These are phyloP conservation scores for Albophoma yamanashiensis DNA, from an alignment of 2,329 filamentous ascomycete species.

Conservation along the genomic window DNA sequence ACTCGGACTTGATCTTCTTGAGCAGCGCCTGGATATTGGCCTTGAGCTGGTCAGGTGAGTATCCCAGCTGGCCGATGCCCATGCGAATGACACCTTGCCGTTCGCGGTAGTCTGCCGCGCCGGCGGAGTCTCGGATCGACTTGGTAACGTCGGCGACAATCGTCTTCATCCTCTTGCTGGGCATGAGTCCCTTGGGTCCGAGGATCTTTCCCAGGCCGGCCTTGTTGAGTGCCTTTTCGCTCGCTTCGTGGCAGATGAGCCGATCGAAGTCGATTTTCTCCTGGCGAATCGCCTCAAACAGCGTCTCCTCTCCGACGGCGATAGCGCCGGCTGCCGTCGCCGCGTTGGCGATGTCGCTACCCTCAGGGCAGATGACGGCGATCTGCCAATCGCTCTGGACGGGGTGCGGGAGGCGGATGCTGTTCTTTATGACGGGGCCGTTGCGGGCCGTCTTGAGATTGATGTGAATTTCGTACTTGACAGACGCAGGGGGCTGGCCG, in stretches of 20 bases:
- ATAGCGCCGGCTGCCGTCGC: constrained; percentile 71
- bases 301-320: constrained; percentile 72
- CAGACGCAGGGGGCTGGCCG: constrained; percentile 57
- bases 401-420: constrained; percentile 77
- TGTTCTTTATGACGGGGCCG: constrained; percentile 77
- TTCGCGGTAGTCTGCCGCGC: constrained; percentile 81
- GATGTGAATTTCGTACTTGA: constrained; percentile 85
- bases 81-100: constrained; percentile 73
- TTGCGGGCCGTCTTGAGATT: constrained; percentile 76
- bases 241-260: constrained; percentile 75
- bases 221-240: constrained; percentile 68
- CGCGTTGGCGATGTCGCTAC: constrained; percentile 60
- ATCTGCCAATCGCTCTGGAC: constrained; percentile 83
- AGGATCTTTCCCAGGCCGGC: constrained; percentile 70
- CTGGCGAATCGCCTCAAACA: constrained; percentile 67
- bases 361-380: constrained; percentile 82
- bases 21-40: constrained; percentile 75
- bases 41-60: constrained; percentile 77
- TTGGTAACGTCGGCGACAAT: constrained; percentile 70
- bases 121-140: constrained; percentile 72
- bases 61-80: constrained; percentile 83
- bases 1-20: constrained; percentile 67
- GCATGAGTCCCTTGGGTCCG: constrained; percentile 88
- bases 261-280: constrained; percentile 81
- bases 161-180: constrained; percentile 76